Evolutionary conservation across 192 early-diverging fungal genomes (phyloP).

Genomic region (Pecoramyces ruminantium): DNA sequence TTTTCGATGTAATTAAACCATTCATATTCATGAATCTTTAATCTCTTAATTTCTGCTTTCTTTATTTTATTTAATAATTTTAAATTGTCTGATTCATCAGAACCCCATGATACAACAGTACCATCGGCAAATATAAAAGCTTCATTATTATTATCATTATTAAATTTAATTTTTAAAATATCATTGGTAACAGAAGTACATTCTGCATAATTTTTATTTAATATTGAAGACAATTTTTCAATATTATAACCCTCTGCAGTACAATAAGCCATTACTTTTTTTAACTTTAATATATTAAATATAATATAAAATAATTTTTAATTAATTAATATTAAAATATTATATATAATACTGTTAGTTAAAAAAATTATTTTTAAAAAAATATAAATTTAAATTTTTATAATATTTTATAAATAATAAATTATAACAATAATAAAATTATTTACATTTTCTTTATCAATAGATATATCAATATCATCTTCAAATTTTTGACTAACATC

Average conservation of each 20-base stretch:
- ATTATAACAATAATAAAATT: neutral
- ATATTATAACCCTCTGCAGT: slow-evolving; percentile 38
- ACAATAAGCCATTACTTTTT: slow-evolving; percentile 1
- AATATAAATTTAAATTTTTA: too few species aligned
- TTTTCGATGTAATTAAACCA: slow-evolving; percentile 27
- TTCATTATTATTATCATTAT: slow-evolving; percentile 9
- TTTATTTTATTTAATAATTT: slow-evolving; percentile 18
- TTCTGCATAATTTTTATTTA: slow-evolving; percentile 18
- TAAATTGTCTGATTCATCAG: slow-evolving; percentile 13
- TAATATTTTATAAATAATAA: too few species aligned
- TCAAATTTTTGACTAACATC: neutral
- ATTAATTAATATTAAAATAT: too few species aligned
- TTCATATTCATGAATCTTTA: slow-evolving; percentile 20
- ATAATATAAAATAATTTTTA: neutral
- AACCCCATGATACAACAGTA: slow-evolving; percentile 39
- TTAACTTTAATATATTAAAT: too few species aligned
- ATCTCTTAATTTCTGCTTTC: slow-evolving; percentile 16
- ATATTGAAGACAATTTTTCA: slow-evolving; percentile 14
- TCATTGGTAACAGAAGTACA: slow-evolving; percentile 32
- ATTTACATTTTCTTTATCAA: neutral
- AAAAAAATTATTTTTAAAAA: too few species aligned
- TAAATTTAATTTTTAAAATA: slow-evolving; percentile 23
- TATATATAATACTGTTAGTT: too few species aligned
- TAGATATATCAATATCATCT: neutral
- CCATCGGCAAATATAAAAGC: slow-evolving; percentile 31